Conservation (phyloP, 495 filamentous ascomycete species). For the Trypethelium eluteriae region DNA sequence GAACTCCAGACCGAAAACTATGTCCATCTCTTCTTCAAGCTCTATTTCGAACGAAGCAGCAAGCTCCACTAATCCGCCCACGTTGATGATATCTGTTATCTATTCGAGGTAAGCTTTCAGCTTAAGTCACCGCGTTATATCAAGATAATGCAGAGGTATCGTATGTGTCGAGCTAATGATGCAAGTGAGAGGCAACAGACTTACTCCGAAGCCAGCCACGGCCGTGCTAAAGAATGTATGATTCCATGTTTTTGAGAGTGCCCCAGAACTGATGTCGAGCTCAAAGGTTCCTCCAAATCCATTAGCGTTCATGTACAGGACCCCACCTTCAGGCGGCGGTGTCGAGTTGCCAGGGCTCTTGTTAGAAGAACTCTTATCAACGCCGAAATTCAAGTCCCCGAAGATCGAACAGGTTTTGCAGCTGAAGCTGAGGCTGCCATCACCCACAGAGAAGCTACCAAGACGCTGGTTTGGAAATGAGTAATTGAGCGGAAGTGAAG, state of each 20-base stretch:
- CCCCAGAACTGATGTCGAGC: neutral
- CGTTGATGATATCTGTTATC: neutral
- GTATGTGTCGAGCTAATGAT: neutral
- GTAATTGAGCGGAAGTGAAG: neutral
- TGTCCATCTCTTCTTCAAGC: neutral
- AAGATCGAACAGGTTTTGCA: constrained; percentile 5
- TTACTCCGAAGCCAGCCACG: neutral
- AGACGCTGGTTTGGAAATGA: neutral
- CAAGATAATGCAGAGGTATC: neutral
- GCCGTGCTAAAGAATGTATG: neutral
- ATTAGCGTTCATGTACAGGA: neutral
- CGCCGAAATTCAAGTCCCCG: neutral
- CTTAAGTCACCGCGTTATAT: neutral
- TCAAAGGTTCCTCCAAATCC: constrained; percentile 8
- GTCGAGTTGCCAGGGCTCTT: no score
- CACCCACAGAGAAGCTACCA: neutral
- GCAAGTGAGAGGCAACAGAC: neutral
- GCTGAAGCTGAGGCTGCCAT: neutral
- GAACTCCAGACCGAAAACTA: neutral
- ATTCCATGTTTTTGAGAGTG: neutral
- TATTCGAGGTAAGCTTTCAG: neutral
- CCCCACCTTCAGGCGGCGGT: neutral
- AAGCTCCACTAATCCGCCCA: neutral
- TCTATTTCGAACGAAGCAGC: neutral
- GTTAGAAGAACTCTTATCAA: no score